Percentiles rank a stretch among this genome's conserved stretches.
These are phyloP conservation scores for Fusarium sp. DNA, from an alignment of 2,329 filamentous ascomycete genomes.

Conservation along the genomic window DNA sequence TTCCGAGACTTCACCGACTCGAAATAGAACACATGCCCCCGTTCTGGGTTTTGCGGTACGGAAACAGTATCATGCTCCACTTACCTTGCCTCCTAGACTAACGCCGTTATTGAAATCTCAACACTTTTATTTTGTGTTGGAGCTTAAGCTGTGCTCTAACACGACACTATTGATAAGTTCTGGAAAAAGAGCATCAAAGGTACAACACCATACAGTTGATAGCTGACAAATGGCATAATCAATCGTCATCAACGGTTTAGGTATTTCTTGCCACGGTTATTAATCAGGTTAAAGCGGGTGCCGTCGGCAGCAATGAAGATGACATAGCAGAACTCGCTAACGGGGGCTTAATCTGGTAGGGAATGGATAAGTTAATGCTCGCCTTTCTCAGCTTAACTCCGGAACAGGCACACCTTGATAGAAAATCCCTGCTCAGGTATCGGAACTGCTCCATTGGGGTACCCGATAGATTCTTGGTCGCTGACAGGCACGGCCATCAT, in stretches of 20 bases:
- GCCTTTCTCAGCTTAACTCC: constrained; percentile 39
- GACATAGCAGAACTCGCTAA: constrained; percentile 26
- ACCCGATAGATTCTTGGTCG: constrained; percentile 39
- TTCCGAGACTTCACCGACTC: constrained; percentile 49
- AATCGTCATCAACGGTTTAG: constrained; percentile 38
- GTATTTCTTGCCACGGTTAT: constrained; percentile 37
- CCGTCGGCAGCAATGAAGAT: constrained; percentile 41
- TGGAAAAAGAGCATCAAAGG: constrained; percentile 1
- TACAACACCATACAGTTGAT: constrained; percentile 6
- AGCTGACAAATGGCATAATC: constrained; percentile 44
- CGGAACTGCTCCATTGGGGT: constrained; percentile 47
- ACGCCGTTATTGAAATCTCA: background rate
- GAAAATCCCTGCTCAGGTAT: constrained; percentile 41
- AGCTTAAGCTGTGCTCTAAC: background rate
- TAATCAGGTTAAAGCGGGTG: constrained; percentile 38
- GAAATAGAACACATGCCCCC: constrained; percentile 31
- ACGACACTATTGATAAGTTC: background rate
- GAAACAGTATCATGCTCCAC: constrained; percentile 16
- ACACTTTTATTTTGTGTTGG: background rate
- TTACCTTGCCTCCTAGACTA: constrained; percentile 6
- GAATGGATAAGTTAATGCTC: constrained; percentile 40
- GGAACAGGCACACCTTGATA: constrained; percentile 38
- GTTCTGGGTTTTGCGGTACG: constrained; percentile 12
- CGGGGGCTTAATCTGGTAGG: constrained; percentile 29
- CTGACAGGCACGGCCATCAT: constrained; percentile 36